phyloP scores from a whole-genome alignment of 352 stramenopile genomes.

The Globisporangium radiosum region DNA sequence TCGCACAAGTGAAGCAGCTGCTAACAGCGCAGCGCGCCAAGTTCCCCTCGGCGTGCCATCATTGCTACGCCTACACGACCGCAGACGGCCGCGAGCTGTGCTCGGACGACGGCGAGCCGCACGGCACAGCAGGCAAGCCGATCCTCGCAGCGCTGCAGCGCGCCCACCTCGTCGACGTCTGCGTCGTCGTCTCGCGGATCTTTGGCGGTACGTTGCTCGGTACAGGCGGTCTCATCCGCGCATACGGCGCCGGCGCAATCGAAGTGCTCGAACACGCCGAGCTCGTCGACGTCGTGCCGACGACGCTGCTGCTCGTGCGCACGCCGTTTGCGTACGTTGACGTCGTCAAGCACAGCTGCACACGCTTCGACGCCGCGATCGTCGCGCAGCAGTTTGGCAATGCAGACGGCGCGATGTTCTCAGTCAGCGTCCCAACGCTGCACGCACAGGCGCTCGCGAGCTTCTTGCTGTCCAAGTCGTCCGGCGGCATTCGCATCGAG shows the following conservation, averaged over 20 bases:
- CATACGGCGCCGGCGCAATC: slow-evolving; percentile 56
- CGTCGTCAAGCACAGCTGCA: slow-evolving; percentile 41
- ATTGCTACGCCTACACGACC: slow-evolving; percentile 67
- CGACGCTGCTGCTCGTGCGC: slow-evolving; percentile 21
- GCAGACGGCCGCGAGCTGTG: slow-evolving; percentile 45
- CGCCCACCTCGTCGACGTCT: slow-evolving; percentile 60
- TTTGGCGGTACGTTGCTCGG: slow-evolving; percentile 73
- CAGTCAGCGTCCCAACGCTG: slow-evolving; percentile 30
- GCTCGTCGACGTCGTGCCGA: slow-evolving; percentile 49
- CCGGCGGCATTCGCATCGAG: slow-evolving; percentile 21
- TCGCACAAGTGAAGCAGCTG: slow-evolving; percentile 34
- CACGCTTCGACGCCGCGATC: slow-evolving; percentile 35
- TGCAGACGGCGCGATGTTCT: slow-evolving; percentile 27
- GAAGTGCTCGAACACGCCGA: slow-evolving; percentile 44
- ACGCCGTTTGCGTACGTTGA: slow-evolving; percentile 31
- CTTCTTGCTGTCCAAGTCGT: slow-evolving; percentile 43
- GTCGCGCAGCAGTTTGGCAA: slow-evolving; percentile 31
- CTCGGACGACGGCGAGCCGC: slow-evolving; percentile 73
- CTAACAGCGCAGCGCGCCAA: slow-evolving; percentile 34
- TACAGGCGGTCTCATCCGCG: slow-evolving; percentile 62
- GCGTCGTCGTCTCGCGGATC: slow-evolving; percentile 64
- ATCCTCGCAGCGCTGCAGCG: slow-evolving; percentile 56
- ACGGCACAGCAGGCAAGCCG: slow-evolving; percentile 60
- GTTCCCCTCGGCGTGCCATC: slow-evolving; percentile 57
- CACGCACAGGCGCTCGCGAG: slow-evolving; percentile 21